Percentiles rank a stretch among this genome's conserved stretches.
Conservation (phyloP, 176 grass and related monocot species). For the Aegilops speltoides region DNA sequence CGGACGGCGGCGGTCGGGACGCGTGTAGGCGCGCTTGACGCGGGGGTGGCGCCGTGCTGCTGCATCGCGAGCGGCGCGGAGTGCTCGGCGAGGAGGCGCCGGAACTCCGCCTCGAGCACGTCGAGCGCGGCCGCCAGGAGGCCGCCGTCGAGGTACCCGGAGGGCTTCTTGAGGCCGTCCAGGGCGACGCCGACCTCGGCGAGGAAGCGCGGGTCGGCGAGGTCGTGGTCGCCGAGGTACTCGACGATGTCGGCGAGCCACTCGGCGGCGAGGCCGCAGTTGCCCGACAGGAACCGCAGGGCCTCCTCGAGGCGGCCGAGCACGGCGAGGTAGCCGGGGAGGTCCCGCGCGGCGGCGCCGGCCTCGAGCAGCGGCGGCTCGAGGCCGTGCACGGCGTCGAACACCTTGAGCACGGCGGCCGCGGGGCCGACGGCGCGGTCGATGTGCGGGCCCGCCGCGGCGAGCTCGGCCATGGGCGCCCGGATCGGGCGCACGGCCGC, state of each 20-base stretch:
- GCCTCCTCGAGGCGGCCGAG: conserved; percentile 78
- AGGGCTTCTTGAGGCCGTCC: conserved; percentile 25
- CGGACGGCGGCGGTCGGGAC: conserved; percentile 48
- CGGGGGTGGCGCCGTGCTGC: background rate
- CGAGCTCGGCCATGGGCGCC: conserved; percentile 48
- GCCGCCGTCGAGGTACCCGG: conserved; percentile 64
- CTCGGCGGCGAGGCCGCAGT: conserved; percentile 73
- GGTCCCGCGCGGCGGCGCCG: conserved; percentile 35
- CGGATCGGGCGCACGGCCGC: conserved; percentile 84
- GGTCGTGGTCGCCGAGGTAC: conserved; percentile 73
- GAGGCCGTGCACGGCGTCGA: conserved; percentile 90
- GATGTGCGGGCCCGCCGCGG: conserved; percentile 68
- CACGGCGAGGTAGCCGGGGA: conserved; percentile 60
- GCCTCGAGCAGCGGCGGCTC: conserved; percentile 68
- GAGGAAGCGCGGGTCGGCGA: conserved; percentile 81
- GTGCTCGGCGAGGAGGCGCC: conserved; percentile 57
- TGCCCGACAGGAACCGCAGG: conserved; percentile 63
- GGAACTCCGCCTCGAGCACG: conserved; percentile 66
- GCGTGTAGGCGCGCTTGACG: conserved; percentile 29
- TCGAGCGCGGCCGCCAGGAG: conserved; percentile 71
- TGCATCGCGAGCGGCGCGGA: conserved; percentile 57
- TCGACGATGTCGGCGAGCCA: conserved; percentile 95
- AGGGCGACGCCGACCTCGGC: conserved; percentile 57
- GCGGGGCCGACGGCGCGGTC: conserved; percentile 85
- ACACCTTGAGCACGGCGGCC: conserved; percentile 94